Conservation (phyloP, 2,329 filamentous ascomycete species). For the Beauveria bassiana region DNA sequence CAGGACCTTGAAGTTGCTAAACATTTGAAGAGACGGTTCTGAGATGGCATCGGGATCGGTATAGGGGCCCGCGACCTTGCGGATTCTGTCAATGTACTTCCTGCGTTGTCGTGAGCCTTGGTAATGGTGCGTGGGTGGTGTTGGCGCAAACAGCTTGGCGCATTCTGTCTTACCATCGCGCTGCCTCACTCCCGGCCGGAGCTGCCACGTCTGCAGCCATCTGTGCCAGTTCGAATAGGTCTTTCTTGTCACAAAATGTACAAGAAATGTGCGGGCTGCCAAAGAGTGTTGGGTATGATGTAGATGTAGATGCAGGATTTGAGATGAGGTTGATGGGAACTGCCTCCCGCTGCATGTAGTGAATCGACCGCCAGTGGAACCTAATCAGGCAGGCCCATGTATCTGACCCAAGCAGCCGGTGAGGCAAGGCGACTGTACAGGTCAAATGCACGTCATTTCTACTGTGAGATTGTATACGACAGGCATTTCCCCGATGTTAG, state of each 20-base stretch:
- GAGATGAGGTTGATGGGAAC: not conserved
- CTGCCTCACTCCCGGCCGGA: conserved; percentile 18
- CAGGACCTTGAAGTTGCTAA: conserved; percentile 69
- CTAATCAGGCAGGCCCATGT: not conserved
- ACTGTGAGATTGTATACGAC: too few relatives aligned
- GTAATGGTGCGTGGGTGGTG: not conserved
- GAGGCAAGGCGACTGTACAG: too few relatives aligned
- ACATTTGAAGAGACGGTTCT: conserved; percentile 44
- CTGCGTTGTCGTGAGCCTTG: conserved; percentile 35
- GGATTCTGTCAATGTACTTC: conserved; percentile 76
- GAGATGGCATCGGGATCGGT: conserved; percentile 56
- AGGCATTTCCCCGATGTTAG: too few relatives aligned
- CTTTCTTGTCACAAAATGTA: not conserved
- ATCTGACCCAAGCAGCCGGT: too few relatives aligned
- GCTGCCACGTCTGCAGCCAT: conserved; percentile 6
- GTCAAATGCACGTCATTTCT: too few relatives aligned
- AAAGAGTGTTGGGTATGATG: not conserved
- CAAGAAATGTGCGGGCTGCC: not conserved
- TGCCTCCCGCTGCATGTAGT: not conserved
- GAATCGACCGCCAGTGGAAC: not conserved
- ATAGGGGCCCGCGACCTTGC: conserved; percentile 71
- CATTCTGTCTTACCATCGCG: conserved; percentile 26
- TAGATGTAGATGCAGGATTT: conserved; percentile 3
- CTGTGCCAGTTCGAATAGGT: not conserved
- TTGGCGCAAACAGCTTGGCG: not conserved